Evolutionary conservation across 305 asterid species (phyloP).

Genomic region (Fraxinus platypoda): DNA sequence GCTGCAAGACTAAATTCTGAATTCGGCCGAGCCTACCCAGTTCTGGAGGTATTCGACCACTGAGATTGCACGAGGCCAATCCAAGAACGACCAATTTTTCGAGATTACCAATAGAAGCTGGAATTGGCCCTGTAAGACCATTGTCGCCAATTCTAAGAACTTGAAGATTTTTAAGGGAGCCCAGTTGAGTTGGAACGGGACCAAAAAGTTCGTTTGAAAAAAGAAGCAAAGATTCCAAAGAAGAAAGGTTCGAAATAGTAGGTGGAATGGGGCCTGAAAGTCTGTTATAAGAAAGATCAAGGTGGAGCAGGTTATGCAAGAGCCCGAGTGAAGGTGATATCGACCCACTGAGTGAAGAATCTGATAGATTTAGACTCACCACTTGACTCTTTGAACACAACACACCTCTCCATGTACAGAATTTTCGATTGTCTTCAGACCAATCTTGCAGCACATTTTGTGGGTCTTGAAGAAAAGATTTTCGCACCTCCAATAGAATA

Average conservation of each 20-base stretch:
- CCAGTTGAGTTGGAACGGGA: conserved; percentile 63
- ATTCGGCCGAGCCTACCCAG: conserved; percentile 50
- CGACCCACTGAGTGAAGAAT: conserved; percentile 55
- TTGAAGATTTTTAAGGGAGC: conserved; percentile 42
- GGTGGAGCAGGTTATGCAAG: conserved; percentile 75
- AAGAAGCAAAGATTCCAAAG: conserved; percentile 62
- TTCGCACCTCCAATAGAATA: conserved; percentile 52
- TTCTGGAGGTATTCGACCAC: conserved; percentile 60
- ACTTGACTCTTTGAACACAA: conserved; percentile 37
- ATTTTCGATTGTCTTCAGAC: conserved; percentile 42
- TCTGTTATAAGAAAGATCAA: conserved; percentile 62
- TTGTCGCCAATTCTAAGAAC: conserved; percentile 76
- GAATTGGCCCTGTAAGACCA: conserved; percentile 60
- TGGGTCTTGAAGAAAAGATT: conserved; percentile 53
- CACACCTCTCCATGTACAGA: conserved; percentile 72
- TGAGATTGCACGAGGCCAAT: conserved; percentile 65
- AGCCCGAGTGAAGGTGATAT: conserved; percentile 62
- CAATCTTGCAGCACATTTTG: conserved; percentile 50
- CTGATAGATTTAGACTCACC: conserved; percentile 50
- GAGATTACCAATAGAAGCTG: conserved; percentile 51
- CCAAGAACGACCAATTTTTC: conserved; percentile 50
- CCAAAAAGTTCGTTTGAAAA: conserved; percentile 84
- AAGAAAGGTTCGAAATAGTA: conserved; percentile 64
- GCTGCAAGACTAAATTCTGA: conserved; percentile 55
- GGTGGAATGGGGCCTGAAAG: conserved; percentile 93